These are phyloP conservation scores for Penicillium sp. DNA, from an alignment of 2,329 filamentous ascomycete species.

Conservation along the genomic window DNA sequence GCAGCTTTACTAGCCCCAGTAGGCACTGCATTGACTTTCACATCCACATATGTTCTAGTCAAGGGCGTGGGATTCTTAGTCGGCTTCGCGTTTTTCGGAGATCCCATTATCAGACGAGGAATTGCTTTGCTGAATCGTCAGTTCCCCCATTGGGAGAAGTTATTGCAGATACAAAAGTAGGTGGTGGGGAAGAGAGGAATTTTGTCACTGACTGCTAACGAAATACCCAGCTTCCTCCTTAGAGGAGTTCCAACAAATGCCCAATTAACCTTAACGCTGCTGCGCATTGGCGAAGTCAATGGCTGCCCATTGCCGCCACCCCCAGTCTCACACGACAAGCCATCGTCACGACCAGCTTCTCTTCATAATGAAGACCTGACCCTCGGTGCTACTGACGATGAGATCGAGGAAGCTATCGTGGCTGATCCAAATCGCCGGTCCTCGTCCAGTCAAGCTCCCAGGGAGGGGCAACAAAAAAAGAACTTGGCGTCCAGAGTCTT, in stretches of 20 bases:
- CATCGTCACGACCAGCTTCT: conserved; percentile 51
- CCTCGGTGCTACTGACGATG: conserved; percentile 61
- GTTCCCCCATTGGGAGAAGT: conserved; percentile 70
- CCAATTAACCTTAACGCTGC: conserved; percentile 74
- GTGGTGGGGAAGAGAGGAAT: background rate
- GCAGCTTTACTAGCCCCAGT: conserved; percentile 54
- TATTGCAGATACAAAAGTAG: conserved; percentile 67
- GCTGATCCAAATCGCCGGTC: conserved; percentile 40
- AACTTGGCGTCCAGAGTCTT: conserved; percentile 53
- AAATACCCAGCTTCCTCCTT: conserved; percentile 57
- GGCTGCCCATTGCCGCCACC: conserved; percentile 71
- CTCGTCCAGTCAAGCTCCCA: background rate
- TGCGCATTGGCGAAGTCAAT: conserved; percentile 78
- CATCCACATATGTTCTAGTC: conserved; percentile 58
- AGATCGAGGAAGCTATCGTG: conserved; percentile 62
- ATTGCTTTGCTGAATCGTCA: conserved; percentile 49
- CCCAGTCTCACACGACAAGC: conserved; percentile 45
- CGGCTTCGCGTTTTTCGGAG: conserved; percentile 78
- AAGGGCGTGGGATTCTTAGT: conserved; percentile 65
- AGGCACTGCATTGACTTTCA: conserved; percentile 53
- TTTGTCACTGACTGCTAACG: conserved; percentile 15
- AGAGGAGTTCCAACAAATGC: conserved; percentile 83
- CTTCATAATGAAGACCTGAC: conserved; percentile 55
- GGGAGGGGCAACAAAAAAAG: conserved; percentile 16
- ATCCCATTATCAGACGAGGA: conserved; percentile 65